Percentiles rank a stretch among this genome's conserved stretches.
Evolutionary conservation across 352 stramenopile species (phyloP).

Genomic region (Halophytophthora batemanensis): DNA sequence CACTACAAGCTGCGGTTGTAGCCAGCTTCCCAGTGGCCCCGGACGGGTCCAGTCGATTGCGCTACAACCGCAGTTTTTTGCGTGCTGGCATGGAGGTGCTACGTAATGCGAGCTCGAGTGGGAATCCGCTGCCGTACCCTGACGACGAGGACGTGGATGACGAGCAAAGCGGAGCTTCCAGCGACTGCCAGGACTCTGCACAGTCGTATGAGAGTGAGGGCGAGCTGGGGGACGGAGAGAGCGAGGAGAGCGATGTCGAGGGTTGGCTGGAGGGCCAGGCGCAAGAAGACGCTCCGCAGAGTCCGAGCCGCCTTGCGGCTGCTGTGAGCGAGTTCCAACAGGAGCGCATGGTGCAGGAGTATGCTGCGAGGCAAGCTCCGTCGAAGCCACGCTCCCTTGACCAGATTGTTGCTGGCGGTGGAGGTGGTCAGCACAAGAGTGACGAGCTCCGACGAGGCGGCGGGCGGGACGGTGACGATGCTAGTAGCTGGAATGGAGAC

Average conservation of each 20-base stretch:
- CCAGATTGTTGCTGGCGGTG: slow-evolving; percentile 2
- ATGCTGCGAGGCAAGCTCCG: slow-evolving; percentile 5
- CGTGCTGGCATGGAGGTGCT: slow-evolving; percentile 62
- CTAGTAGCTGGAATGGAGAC: slow-evolving; percentile 1
- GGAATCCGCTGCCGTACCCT: slow-evolving; percentile 12
- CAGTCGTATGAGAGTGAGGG: background rate
- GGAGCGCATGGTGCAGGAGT: slow-evolving; percentile 10
- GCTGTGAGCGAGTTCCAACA: slow-evolving; percentile 21
- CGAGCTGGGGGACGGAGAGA: slow-evolving; percentile 11
- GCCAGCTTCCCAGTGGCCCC: background rate
- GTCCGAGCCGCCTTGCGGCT: slow-evolving; percentile 15
- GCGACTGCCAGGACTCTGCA: background rate
- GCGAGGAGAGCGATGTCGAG: slow-evolving; percentile 12
- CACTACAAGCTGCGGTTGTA: no score
- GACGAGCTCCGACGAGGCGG: slow-evolving; percentile 23
- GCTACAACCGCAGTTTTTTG: slow-evolving; percentile 54
- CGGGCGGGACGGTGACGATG: slow-evolving; percentile 1
- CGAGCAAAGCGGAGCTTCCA: background rate
- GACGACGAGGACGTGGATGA: slow-evolving; percentile 11
- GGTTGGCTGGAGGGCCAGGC: slow-evolving; percentile 5
- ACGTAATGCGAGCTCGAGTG: slow-evolving; percentile 18
- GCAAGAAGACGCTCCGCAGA: background rate
- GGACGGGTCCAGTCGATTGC: slow-evolving; percentile 13
- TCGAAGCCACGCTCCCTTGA: background rate
- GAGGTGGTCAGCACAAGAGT: slow-evolving; percentile 25